Evolutionary conservation across 208 protist species (phyloP).

Genomic region (Eutreptiella sp.): DNA sequence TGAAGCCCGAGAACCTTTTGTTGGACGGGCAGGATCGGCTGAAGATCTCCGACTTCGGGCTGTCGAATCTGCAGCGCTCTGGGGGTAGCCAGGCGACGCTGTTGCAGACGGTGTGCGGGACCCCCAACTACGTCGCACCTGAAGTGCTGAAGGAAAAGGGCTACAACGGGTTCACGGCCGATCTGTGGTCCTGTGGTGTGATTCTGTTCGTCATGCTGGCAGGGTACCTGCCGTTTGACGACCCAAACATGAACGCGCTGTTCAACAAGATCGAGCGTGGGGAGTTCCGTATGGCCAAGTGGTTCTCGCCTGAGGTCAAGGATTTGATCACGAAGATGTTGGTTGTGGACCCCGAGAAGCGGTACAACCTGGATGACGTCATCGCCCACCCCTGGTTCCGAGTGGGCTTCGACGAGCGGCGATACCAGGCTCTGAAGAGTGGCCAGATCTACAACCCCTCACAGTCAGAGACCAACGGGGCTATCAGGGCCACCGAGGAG

Average conservation of each 20-base stretch:
- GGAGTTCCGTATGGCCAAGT: slow-evolving; percentile 51
- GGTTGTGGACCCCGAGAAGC: slow-evolving; percentile 41
- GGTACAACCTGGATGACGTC: slow-evolving; percentile 53
- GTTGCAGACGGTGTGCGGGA: slow-evolving; percentile 36
- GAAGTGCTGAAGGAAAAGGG: slow-evolving; percentile 37
- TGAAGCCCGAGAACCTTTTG: slow-evolving; percentile 34
- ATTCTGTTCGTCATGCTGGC: slow-evolving; percentile 48
- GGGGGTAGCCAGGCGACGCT: slow-evolving; percentile 11
- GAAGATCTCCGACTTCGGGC: slow-evolving; percentile 40
- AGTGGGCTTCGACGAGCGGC: slow-evolving; percentile 31
- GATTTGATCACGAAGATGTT: slow-evolving; percentile 62
- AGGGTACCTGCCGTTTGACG: slow-evolving; percentile 76
- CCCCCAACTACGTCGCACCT: slow-evolving; percentile 41
- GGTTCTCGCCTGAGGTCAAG: slow-evolving; percentile 38
- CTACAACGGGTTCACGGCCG: slow-evolving; percentile 37
- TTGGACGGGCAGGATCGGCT: slow-evolving; percentile 37
- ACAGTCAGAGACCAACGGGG: too few species aligned
- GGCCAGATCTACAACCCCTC: too few species aligned
- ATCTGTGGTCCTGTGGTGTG: slow-evolving; percentile 36
- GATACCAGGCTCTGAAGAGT: too few species aligned
- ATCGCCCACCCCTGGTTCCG: slow-evolving; percentile 55
- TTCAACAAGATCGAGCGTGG: slow-evolving; percentile 48
- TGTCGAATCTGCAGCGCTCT: slow-evolving; percentile 25
- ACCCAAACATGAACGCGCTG: slow-evolving; percentile 52
- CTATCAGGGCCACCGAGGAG: too few species aligned